Base-by-base conservation (phyloP, 2,329 filamentous ascomycete genomes). In the Rugonectria rugulosa region DNA sequence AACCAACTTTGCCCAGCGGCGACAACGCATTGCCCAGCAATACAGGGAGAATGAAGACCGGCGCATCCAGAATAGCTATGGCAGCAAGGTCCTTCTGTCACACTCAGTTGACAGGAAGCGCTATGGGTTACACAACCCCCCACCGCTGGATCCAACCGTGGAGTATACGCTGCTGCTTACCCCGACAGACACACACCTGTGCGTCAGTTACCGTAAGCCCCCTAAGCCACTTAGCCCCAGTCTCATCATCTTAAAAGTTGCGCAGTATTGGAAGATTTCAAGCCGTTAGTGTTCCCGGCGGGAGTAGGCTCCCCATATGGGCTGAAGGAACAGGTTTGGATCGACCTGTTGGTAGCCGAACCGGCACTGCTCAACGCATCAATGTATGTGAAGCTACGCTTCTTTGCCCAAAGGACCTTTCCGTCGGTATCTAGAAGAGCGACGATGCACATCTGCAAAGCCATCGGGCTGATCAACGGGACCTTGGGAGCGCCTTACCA, bases 301-400 rank as follows among this genome's bases (percentile, higher is more conserved):
- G 56, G 36, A 4, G 41, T 24, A 3, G 51, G 44, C 4, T 14
- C 21, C 5, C 47, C 51, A 4, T 50, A 53, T 3, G 54, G 57
- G 4, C 34, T 29, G 14, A 48, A 50, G 7, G 61, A 63, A 6
- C 26, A n/a, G 5, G 15, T 26, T 2, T 68, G 65, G 65, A 29
- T 58, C 2, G 6, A 27, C 8, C 47, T 68, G 0, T 21, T 68
- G 15, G 15, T 57, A 8, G 62, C 65, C 1, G 65, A 68, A 26
- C 65, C 65, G n/a, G 65, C 65, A 9, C 52, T 68, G 1, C 43
- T 68, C 2, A 64, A 68, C n/a, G 65, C 65, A 0, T 66, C 65
- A 1, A 55, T 68, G 53, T 43, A 56, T 0, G 59, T 68, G 9
- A 62, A 48, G 1, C 11, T 68, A 1, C 43, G 41, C 12, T 43